These are phyloP conservation scores for Phytophthora idaei DNA, from an alignment of 352 stramenopile genomes.

Conservation along the genomic window DNA sequence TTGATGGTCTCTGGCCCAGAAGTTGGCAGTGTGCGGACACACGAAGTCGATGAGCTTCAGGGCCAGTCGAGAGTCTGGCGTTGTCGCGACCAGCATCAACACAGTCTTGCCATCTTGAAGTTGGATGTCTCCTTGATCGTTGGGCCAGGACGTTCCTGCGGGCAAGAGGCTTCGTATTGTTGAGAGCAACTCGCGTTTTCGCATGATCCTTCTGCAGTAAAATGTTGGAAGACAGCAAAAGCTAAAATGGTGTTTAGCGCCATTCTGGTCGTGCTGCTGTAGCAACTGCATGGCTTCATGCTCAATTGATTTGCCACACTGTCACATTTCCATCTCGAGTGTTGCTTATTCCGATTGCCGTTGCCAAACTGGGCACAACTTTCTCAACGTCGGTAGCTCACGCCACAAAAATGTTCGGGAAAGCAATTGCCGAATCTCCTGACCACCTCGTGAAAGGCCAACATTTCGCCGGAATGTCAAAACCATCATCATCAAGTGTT, in stretches of 20 bases:
- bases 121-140: neutral
- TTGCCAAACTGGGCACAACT: neutral
- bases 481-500: too few species aligned
- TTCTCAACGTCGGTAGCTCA: neutral
- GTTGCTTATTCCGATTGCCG: neutral
- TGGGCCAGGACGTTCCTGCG: constrained; percentile 8
- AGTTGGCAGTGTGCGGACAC: constrained; percentile 10
- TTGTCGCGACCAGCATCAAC: constrained; percentile 17
- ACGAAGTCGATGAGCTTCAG: constrained; percentile 31
- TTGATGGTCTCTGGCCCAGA: constrained; percentile 17
- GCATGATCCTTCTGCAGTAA: neutral
- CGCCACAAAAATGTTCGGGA: neutral
- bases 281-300: constrained; percentile 4
- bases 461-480: too few species aligned
- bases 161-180: constrained; percentile 13
- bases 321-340: neutral
- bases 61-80: constrained; percentile 8
- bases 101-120: constrained; percentile 17
- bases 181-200: constrained; percentile 10
- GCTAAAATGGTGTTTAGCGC: neutral
- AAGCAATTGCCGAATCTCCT: too few species aligned
- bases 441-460: too few species aligned
- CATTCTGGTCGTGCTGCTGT: neutral
- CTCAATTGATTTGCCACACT: constrained; percentile 1
- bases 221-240: neutral